Evolutionary conservation across 2,329 filamentous ascomycete species (phyloP).

Genomic region (Aspergillus fumigatiaffinis): DNA sequence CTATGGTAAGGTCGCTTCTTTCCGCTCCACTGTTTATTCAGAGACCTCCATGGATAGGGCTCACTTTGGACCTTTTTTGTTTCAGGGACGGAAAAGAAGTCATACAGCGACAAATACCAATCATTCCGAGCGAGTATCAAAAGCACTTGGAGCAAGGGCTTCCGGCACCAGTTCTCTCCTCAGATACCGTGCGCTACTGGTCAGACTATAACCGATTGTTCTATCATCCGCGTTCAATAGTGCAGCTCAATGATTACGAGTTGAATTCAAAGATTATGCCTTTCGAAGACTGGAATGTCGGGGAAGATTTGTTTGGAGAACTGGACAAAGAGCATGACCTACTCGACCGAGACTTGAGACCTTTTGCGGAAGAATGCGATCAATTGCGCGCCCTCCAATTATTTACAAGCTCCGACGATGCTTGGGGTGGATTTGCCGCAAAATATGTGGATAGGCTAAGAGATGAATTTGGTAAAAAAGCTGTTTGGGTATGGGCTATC

Average conservation of each 20-base stretch:
- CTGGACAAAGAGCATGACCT: conserved; percentile 79
- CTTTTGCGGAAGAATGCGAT: conserved; percentile 90
- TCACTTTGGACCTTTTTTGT: neutral
- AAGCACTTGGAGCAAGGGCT: conserved; percentile 70
- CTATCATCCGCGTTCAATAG: conserved; percentile 81
- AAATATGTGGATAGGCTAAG: conserved; percentile 71
- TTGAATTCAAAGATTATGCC: conserved; percentile 74
- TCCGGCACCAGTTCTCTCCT: conserved; percentile 59
- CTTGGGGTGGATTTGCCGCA: conserved; percentile 74
- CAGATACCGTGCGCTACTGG: conserved; percentile 83
- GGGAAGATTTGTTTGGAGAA: conserved; percentile 69
- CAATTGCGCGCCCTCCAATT: conserved; percentile 84
- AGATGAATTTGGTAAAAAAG: conserved; percentile 87
- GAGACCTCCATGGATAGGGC: neutral
- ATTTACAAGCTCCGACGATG: conserved; percentile 68
- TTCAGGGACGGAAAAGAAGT: conserved; percentile 63
- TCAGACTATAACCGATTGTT: conserved; percentile 92
- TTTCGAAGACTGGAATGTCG: conserved; percentile 71
- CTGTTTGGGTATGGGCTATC: conserved; percentile 81
- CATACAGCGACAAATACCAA: conserved; percentile 64
- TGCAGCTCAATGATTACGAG: conserved; percentile 85
- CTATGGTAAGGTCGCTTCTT: conserved; percentile 39
- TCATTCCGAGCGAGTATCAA: conserved; percentile 72
- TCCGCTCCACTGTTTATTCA: neutral
- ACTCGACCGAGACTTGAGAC: conserved; percentile 82